Evolutionary conservation across 1,284 basidiomycete species (phyloP).

Genomic region (Leucoagaricus sp.): DNA sequence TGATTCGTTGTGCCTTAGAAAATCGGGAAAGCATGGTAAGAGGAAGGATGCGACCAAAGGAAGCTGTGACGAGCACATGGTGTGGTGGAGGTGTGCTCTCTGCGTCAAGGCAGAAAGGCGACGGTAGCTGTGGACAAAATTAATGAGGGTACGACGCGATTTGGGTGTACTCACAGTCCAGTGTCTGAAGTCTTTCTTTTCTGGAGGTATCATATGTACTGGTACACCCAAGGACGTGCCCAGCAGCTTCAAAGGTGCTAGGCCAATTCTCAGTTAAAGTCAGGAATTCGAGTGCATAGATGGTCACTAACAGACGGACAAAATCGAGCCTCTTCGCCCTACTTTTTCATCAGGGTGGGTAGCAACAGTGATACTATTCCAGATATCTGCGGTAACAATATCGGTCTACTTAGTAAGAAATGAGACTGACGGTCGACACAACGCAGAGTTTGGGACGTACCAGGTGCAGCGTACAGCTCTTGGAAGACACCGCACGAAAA

Average conservation of each 20-base stretch:
- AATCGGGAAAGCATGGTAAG: slow-evolving; percentile 68
- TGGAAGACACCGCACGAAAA: slow-evolving; percentile 67
- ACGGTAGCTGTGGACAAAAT: slow-evolving; percentile 39
- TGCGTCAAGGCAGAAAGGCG: slow-evolving; percentile 39
- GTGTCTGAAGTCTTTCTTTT: slow-evolving; percentile 53
- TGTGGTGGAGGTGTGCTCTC: slow-evolving; percentile 31
- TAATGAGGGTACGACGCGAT: not conserved
- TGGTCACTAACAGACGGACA: slow-evolving; percentile 52
- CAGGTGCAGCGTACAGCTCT: slow-evolving; percentile 49
- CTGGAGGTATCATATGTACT: slow-evolving; percentile 58
- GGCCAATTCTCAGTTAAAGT: slow-evolving; percentile 13
- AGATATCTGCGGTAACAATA: slow-evolving; percentile 50
- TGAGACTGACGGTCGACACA: not conserved
- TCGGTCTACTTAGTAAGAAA: slow-evolving; percentile 13
- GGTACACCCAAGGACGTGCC: slow-evolving; percentile 50
- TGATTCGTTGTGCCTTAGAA: slow-evolving; percentile 64
- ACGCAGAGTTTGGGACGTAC: slow-evolving; percentile 31
- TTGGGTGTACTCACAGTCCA: slow-evolving; percentile 50
- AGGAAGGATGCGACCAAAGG: slow-evolving; percentile 90
- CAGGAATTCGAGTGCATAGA: not conserved
- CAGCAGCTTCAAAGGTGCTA: slow-evolving; percentile 62
- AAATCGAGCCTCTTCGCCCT: slow-evolving; percentile 49
- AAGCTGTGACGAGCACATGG: slow-evolving; percentile 84
- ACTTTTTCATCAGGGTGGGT: slow-evolving; percentile 62
- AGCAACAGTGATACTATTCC: slow-evolving; percentile 55